Conservation (phyloP, 208 protist species). For the Tritrichomonas foetus region DNA sequence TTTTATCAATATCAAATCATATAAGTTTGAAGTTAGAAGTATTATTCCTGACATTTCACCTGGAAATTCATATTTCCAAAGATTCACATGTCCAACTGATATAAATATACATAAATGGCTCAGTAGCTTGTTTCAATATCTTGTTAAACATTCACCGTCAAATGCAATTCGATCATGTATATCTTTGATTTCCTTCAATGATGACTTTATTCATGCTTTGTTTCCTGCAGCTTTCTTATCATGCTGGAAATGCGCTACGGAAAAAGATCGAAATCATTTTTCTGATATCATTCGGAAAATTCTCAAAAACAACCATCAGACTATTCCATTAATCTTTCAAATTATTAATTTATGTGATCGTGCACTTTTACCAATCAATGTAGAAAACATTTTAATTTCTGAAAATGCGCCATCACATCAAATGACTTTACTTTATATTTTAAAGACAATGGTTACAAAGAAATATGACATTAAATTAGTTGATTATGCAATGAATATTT, state of each 20-base stretch:
- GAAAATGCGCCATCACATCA: too few species aligned
- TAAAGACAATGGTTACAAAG: too few species aligned
- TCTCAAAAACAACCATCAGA: neutral
- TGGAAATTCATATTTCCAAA: neutral
- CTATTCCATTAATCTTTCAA: neutral
- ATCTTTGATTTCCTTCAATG: neutral
- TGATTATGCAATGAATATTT: neutral
- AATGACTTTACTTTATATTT: too few species aligned
- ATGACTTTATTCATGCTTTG: neutral
- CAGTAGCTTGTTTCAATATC: neutral
- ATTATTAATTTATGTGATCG: neutral
- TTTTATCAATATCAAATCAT: too few species aligned
- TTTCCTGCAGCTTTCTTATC: neutral
- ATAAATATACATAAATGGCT: neutral
- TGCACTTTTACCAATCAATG: neutral
- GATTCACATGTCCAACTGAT: neutral
- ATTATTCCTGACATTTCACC: too few species aligned
- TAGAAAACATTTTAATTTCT: too few species aligned
- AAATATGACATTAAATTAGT: neutral
- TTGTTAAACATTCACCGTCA: neutral
- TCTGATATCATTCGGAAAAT: neutral
- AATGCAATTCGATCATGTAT: neutral
- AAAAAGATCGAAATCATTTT: neutral
- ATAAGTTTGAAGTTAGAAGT: too few species aligned
- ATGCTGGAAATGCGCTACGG: neutral